Evolutionary conservation across 306 rosid species (phyloP), one percentile per base, ranked within the genome.

Genomic region (Prunus mume): DNA sequence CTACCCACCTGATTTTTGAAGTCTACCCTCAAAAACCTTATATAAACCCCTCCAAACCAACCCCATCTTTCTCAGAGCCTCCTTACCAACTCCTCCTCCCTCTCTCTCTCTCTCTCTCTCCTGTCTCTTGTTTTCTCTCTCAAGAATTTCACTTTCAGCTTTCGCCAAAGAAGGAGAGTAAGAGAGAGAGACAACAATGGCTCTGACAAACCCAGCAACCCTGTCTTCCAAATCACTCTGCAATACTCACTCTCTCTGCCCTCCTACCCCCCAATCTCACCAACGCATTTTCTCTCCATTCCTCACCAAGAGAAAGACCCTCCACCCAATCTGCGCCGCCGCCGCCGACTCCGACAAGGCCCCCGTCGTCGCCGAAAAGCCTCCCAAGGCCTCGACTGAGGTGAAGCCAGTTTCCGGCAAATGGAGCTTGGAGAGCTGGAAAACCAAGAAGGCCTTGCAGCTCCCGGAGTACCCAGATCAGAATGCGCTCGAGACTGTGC

Each of bases 381-480:
- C 86, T 2, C 30, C 65, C 6, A 54, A 75, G 76, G 43, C 69
- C 0, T 1, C 74, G 22, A 15, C 64, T 14, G 10, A 75, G 13
- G 58, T 74, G 24, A 55, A 83, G 27, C 15, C 76, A 10, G 34
- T 19, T 5, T 2, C 74, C 12, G 72, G 80, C 0, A 90, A 81
- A 74, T 90, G 96, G 96, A 54, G 74, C 55, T 2, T 86, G 43
- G 91, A 86, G 7, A 80, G 96, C 87, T 90, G 96, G 96, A 83
- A 76, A 79, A 41, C 83, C 32, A 88, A 86, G 84, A 83, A 66
- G 82, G 91, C 89, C 2, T 38, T 86, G 82, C 96, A 90, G 19
- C 86, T 88, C 5, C 92, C 96, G 4, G 96, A 86, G 72, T 90
- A 90, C 72, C 96, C 96, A 8, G 82, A 90, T 54, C 70, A 86